Evolutionary conservation across 1,284 basidiomycete genomes (phyloP), one percentile per base, ranked within the genome.

Genomic region (Naganishia sp.): DNA sequence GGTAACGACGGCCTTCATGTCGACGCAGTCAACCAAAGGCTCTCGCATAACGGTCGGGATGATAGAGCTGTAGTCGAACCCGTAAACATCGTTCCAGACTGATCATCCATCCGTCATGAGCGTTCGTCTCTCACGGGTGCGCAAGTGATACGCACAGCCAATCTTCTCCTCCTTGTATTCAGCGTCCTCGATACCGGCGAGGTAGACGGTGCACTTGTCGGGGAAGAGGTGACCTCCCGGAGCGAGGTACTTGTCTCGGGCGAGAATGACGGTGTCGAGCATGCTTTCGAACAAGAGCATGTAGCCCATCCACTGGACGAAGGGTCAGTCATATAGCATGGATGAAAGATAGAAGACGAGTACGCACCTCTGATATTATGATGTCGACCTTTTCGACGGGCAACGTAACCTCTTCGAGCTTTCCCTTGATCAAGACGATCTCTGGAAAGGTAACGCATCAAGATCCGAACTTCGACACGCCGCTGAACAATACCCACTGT

Each of bases 91-190:
- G 78, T 98, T 94, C 96, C 96, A 99, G 84, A 97, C 93, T 95
- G 73, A 15, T 28, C 18, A 2, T 31, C 28, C 45, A 17, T 18
- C 13, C 63, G 45, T 55, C 21, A 11, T 57, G 53, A 31, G 56
- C 42, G 13, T 47, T 52, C 50, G 54, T 49, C 35, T 50, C 17
- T 42, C 49, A 28, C 47, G 60, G 23, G 21, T 28, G 28, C 28
- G 5, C 2, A 13, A 23, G 58, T 0, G 10, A 6, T 13, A 39
- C 89, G 75, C 75, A 94, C 93, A 97, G 81, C 94, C 94, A 77
- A 99, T 99, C 82, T 99, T 99, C 81, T 99, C 95, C 73, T 99
- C 94, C 81, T 99, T 99, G 86, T 99, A 99, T 70, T 99, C 96
- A 76, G 95, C 90, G 80, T 99, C 96, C 81, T 99, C 96, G 75